Percentiles rank a stretch among this genome's conserved stretches.
Conservation (phyloP, 768 basidiomycete genomes). For the Mycena belliarum region DNA sequence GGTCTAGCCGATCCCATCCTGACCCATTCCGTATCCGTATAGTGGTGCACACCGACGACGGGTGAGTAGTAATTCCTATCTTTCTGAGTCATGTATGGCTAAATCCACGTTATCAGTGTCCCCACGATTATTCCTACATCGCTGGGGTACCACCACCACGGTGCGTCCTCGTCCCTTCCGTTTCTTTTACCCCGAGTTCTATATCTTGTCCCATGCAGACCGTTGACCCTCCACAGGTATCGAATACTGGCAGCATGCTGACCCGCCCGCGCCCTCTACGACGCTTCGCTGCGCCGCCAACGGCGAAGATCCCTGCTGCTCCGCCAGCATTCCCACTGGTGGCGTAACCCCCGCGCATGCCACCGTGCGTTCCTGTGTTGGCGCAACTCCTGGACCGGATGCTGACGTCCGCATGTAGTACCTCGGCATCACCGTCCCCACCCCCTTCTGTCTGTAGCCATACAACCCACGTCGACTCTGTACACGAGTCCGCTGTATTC, state of each 20-base stretch:
- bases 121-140: constrained; percentile 50
- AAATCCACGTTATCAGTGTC: constrained; percentile 33
- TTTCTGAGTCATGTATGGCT: neutral
- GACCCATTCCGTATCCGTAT: neutral
- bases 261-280: constrained; percentile 42
- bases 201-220: too few species aligned
- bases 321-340: constrained; percentile 45
- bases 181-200: neutral
- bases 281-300: constrained; percentile 42
- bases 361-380: constrained; percentile 33
- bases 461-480: too few species aligned
- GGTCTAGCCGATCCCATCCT: neutral
- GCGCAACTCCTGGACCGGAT: neutral
- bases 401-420: neutral
- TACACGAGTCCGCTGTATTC: too few species aligned
- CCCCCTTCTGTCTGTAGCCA: constrained; percentile 9
- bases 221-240: constrained; percentile 33
- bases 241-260: constrained; percentile 51
- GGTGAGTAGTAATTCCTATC: constrained; percentile 29
- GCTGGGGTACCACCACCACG: constrained; percentile 57
- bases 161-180: constrained; percentile 25
- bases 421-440: constrained; percentile 16
- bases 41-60: constrained; percentile 56
- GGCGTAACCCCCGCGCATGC: constrained; percentile 49
- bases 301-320: constrained; percentile 53